Conservation (phyloP, 805 yeast genomes). For the Wickerhamomyces rabaulensis region DNA sequence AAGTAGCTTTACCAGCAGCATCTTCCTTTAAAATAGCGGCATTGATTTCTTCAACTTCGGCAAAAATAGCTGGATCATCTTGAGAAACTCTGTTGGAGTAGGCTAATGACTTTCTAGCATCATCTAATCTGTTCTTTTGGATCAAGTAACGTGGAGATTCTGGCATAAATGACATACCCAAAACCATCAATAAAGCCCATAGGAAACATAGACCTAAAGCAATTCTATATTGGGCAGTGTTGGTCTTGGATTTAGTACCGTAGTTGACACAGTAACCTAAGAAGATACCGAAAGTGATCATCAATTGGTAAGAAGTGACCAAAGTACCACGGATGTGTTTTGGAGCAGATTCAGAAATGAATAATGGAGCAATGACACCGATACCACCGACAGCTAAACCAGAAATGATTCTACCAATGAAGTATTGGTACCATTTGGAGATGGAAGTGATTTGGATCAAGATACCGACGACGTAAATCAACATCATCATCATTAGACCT, state of each 20-base stretch:
- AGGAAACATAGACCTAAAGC: slow-evolving; percentile 55
- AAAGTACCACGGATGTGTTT: slow-evolving; percentile 66
- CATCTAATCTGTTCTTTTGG: slow-evolving; percentile 50
- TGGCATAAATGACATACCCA: slow-evolving; percentile 48
- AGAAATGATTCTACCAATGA: slow-evolving; percentile 62
- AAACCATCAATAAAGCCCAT: slow-evolving; percentile 36
- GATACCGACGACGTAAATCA: slow-evolving; percentile 62
- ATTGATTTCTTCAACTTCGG: slow-evolving; percentile 52
- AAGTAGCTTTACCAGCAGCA: slow-evolving; percentile 58
- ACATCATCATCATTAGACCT: slow-evolving; percentile 57
- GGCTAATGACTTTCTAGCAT: slow-evolving; percentile 56
- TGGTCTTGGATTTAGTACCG: slow-evolving; percentile 54
- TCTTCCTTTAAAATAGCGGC: slow-evolving; percentile 59
- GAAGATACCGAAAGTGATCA: slow-evolving; percentile 68
- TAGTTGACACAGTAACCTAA: slow-evolving; percentile 70
- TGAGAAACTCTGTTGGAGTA: slow-evolving; percentile 49
- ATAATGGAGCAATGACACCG: slow-evolving; percentile 70
- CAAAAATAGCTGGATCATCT: slow-evolving; percentile 50
- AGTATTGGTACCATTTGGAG: slow-evolving; percentile 62
- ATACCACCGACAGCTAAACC: slow-evolving; percentile 79
- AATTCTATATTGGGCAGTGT: slow-evolving; percentile 75
- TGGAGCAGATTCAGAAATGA: slow-evolving; percentile 68
- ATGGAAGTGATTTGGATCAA: slow-evolving; percentile 55
- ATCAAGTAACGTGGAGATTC: slow-evolving; percentile 69
- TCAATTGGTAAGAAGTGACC: slow-evolving; percentile 65